Conservation (phyloP, 2,329 filamentous ascomycete genomes). For the Colletotrichum kahawae region DNA sequence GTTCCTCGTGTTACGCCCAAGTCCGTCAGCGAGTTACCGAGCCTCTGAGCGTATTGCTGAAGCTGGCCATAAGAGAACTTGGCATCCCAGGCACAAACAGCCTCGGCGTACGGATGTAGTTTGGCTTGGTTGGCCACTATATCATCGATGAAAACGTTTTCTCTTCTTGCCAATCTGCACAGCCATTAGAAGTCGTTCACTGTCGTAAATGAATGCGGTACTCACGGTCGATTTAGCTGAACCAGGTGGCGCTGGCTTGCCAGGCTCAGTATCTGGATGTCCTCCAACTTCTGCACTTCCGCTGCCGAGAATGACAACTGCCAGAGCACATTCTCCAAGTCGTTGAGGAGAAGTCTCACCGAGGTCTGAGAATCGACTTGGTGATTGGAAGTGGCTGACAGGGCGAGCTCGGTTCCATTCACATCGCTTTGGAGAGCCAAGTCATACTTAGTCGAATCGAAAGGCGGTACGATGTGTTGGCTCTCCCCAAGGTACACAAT, state of each 20-base stretch:
- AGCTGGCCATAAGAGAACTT: neutral
- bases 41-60: neutral
- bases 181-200: fast-evolving
- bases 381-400: neutral
- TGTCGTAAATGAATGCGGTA: neutral
- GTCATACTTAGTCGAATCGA: neutral
- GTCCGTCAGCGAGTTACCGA: neutral
- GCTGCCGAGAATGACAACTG: neutral
- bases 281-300: neutral
- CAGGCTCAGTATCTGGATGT: neutral
- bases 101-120: neutral
- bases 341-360: neutral
- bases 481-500: neutral
- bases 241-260: conserved; percentile 1
- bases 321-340: conserved; percentile 6
- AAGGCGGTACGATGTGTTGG: neutral
- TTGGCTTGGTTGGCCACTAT: neutral
- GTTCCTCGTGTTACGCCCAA: conserved; percentile 23
- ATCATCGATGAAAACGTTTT: neutral
- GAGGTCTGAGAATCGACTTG: neutral
- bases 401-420: neutral
- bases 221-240: conserved; percentile 1
- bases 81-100: conserved; percentile 5
- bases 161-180: neutral
- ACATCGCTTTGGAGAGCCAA: neutral